Evolutionary conservation across 306 rosid species (phyloP), one percentile per base, ranked within the genome.

Genomic region (Datisca glomerata): DNA sequence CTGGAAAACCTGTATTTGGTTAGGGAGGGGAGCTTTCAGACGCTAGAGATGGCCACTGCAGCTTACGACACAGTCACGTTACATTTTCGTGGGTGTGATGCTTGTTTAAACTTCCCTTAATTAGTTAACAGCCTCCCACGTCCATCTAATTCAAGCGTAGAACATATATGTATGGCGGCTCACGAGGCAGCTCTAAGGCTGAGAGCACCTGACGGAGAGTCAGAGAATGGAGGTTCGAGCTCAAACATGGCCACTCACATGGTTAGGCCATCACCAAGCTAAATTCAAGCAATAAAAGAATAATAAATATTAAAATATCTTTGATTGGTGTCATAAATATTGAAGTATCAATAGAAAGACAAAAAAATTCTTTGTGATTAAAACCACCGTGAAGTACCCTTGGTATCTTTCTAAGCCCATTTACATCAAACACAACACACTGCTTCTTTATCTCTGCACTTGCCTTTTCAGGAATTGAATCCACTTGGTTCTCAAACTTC

Each of bases 211-310:
- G 9, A 12, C 24, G 55, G 6, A n/a, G n/a, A n/a, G n/a, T n/a
- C n/a, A n/a, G 59, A 61, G 27, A 47, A 21, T 60, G 32, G 12
- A 7, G 12, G 3, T 14, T 2, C 17, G 33, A 0, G 3, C n/a
- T n/a, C n/a, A 10, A 21, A 17, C 15, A 15, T 9, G n/a, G 53
- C 12, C 31, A 75, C 78, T 11, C 61, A 23, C 3, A 65, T 77
- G 8, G 85, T 76, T 47, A 69, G 82, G 24, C 59, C 82, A 45
- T 79, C 94, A 2, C 60, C 80, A 2, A 62, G 73, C 24, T 79
- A 87, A 40, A 87, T 87, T 53, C 83, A 87, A 49, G 94, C 97
- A 2, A 87, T 87, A 2, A 83, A 79, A 40, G 97, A 87, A 45
- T 80, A n/a, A n/a, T n/a, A n/a, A n/a, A n/a, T n/a, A n/a, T n/a